Evolutionary conservation across 805 yeast genomes (phyloP).

Genomic region (Saturnispora gosingensis): DNA sequence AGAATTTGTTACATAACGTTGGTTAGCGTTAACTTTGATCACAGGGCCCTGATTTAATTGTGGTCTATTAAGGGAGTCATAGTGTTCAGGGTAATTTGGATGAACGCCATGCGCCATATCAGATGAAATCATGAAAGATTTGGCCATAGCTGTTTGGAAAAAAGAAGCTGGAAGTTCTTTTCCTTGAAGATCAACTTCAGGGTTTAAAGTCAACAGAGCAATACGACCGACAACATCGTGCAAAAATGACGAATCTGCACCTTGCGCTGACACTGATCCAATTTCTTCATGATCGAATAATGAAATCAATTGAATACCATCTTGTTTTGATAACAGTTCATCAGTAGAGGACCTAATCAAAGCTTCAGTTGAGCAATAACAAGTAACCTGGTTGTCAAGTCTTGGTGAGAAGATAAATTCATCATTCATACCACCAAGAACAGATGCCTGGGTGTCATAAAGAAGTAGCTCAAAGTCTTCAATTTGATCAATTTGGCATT

Average conservation of each 20-base stretch:
- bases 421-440: conserved; percentile 79
- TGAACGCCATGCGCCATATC: conserved; percentile 98
- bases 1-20: conserved; percentile 89
- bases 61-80: conserved; percentile 77
- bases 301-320: conserved; percentile 64
- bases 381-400: conserved; percentile 81
- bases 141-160: conserved; percentile 51
- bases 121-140: conserved; percentile 81
- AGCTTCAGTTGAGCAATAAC: conserved; percentile 71
- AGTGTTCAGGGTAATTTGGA: conserved; percentile 74
- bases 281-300: conserved; percentile 94
- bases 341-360: conserved; percentile 37
- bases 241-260: conserved; percentile 88
- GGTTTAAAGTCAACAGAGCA: conserved; percentile 37
- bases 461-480: conserved; percentile 86
- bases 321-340: conserved; percentile 31
- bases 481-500: conserved; percentile 43
- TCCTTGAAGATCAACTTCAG: conserved; percentile 27
- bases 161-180: conserved; percentile 28
- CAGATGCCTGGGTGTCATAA: conserved; percentile 76
- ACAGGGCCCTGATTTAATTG: conserved; percentile 84
- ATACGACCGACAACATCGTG: conserved; percentile 71
- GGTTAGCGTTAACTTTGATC: conserved; percentile 88
- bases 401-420: conserved; percentile 91
- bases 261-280: conserved; percentile 91